These are phyloP conservation scores for Harringtonia lauricola DNA, from an alignment of 2,329 filamentous ascomycete genomes.

Conservation along the genomic window DNA sequence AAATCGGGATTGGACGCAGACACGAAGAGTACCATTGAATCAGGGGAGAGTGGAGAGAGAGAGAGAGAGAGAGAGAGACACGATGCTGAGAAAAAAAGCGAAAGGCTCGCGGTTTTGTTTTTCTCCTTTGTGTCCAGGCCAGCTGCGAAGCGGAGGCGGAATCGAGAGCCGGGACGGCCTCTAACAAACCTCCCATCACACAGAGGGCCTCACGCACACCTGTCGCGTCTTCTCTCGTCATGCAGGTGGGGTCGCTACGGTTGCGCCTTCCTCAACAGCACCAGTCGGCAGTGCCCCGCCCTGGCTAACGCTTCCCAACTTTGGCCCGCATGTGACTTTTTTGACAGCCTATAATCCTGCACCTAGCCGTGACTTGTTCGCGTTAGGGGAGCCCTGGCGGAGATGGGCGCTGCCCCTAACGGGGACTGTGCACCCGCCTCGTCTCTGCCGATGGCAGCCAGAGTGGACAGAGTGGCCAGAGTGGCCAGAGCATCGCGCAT, in stretches of 20 bases:
- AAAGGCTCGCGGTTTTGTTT: background rate
- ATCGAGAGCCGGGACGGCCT: no score
- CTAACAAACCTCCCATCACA: background rate
- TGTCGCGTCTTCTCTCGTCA: background rate
- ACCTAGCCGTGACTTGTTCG: no score
- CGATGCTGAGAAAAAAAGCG: background rate
- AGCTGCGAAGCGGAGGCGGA: no score
- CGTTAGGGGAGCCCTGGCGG: no score
- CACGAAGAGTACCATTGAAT: constrained; percentile 4
- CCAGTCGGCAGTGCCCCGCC: no score
- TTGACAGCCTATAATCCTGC: background rate
- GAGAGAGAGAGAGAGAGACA: background rate
- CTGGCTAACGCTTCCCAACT: no score
- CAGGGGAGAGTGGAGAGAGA: background rate
- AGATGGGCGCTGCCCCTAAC: no score
- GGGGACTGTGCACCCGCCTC: no score
- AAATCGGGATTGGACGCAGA: background rate
- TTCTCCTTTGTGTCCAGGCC: no score
- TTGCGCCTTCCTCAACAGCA: background rate
- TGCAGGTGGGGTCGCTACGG: background rate
- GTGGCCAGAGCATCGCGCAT: background rate
- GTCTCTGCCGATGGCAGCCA: no score
- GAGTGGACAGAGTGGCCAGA: no score
- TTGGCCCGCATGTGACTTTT: background rate
- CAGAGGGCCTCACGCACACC: no score